Conservation (phyloP, 768 basidiomycete species). For the Mycena chlorophos region DNA sequence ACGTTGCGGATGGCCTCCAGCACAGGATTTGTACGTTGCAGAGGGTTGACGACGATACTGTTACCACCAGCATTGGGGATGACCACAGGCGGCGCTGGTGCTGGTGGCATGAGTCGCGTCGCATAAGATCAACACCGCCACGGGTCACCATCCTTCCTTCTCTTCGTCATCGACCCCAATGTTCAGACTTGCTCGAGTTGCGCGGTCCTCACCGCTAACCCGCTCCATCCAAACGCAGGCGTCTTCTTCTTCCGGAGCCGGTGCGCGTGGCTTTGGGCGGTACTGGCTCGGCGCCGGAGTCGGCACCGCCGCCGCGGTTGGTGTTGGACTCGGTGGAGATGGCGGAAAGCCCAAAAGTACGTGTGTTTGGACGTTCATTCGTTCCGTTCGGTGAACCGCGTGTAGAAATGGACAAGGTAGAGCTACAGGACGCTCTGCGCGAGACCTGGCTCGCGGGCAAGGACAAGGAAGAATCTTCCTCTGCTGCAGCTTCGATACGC, state of each 20-base stretch:
- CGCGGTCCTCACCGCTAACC: slow-evolving; percentile 9
- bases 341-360: too few relatives aligned
- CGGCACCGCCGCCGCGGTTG: slow-evolving; percentile 8
- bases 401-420: too few relatives aligned
- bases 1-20: slow-evolving; percentile 85
- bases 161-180: slow-evolving; percentile 2
- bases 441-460: too few relatives aligned
- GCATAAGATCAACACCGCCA: not conserved
- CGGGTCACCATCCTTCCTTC: not conserved
- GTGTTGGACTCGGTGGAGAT: not conserved
- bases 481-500: too few relatives aligned
- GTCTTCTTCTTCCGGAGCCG: not conserved
- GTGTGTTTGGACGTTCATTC: too few relatives aligned
- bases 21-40: slow-evolving; percentile 88
- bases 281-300: not conserved
- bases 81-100: slow-evolving; percentile 53
- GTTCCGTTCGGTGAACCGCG: too few relatives aligned
- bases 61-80: slow-evolving; percentile 64
- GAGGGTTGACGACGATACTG: slow-evolving; percentile 61
- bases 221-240: slow-evolving; percentile 16
- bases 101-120: not conserved
- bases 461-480: too few relatives aligned
- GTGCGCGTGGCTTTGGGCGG: slow-evolving; percentile 5
- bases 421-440: too few relatives aligned
- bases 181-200: slow-evolving; percentile 12